A percentile compares a stretch with the other conserved stretches of the same genome.
Conservation (phyloP, 345 rosid genomes). For the Lumnitzera littorea region DNA sequence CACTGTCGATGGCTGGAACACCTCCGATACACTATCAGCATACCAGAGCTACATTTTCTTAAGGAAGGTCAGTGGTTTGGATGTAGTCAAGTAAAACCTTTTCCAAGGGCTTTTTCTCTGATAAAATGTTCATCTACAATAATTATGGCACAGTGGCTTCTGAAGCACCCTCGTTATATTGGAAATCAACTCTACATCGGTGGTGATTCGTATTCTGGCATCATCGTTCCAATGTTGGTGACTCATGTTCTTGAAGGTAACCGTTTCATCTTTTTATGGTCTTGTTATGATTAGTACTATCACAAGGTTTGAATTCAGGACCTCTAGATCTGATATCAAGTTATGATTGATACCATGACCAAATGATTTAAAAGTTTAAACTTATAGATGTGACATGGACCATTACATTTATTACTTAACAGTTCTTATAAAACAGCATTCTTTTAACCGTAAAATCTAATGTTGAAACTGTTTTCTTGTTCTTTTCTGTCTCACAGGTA, state of each 20-base stretch:
- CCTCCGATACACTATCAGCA: slow-evolving; percentile 17
- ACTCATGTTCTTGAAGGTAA: slow-evolving; percentile 19
- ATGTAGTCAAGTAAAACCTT: too few relatives aligned
- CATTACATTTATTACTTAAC: too few relatives aligned
- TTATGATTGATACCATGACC: too few relatives aligned
- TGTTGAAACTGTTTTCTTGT: neutral
- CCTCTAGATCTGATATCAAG: too few relatives aligned
- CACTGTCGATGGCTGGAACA: slow-evolving; percentile 4
- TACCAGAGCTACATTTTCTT: slow-evolving; percentile 17
- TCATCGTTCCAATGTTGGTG: slow-evolving; percentile 21
- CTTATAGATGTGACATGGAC: too few relatives aligned
- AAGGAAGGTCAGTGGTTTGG: slow-evolving; percentile 17
- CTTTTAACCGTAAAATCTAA: neutral
- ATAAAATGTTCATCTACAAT: neutral
- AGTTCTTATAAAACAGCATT: neutral
- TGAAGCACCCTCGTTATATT: slow-evolving; percentile 24
- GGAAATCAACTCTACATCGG: slow-evolving; percentile 26
- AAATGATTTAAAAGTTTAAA: too few relatives aligned
- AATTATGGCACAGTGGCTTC: slow-evolving; percentile 26
- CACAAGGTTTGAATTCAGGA: too few relatives aligned
- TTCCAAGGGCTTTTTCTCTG: too few relatives aligned
- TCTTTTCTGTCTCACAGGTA: slow-evolving; percentile 17
- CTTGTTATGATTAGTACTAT: too few relatives aligned
- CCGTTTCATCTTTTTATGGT: neutral
- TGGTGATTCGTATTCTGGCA: slow-evolving; percentile 40